These are phyloP conservation scores for Nannochloropsis granulata DNA, from an alignment of 108 stramenopile species.

Conservation along the genomic window DNA sequence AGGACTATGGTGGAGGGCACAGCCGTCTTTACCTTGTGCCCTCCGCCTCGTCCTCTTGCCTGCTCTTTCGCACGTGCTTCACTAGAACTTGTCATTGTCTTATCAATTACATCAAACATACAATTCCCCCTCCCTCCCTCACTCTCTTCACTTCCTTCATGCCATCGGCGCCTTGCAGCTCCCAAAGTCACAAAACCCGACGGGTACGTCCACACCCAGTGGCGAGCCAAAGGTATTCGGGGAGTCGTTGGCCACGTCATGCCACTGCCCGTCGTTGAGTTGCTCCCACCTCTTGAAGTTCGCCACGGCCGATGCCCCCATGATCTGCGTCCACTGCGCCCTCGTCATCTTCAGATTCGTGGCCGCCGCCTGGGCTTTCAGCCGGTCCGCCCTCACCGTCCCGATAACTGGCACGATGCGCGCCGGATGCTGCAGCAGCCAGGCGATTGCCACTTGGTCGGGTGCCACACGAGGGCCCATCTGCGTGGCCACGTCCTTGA, in stretches of 20 bases:
- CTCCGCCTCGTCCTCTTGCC: too few species aligned
- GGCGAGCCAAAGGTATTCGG: neutral
- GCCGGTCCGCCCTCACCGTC: neutral
- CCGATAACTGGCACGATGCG: neutral
- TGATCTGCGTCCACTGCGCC: neutral
- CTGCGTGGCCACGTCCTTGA: neutral
- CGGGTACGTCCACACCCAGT: neutral
- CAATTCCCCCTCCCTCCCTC: too few species aligned
- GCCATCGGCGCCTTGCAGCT: neutral
- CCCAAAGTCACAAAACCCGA: neutral
- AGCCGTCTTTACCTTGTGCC: too few species aligned
- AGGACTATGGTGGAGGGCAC: too few species aligned
- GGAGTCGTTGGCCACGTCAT: neutral
- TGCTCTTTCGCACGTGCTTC: too few species aligned
- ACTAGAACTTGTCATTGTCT: too few species aligned
- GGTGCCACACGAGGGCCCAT: neutral
- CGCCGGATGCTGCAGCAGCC: neutral
- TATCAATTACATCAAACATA: too few species aligned
- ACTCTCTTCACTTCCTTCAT: neutral
- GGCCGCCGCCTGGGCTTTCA: neutral
- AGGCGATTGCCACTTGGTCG: neutral
- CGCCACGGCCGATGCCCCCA: neutral
- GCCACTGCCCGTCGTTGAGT: neutral
- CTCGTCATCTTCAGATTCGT: neutral
- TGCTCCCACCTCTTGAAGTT: neutral